These are phyloP conservation scores for Trichoderma endophyticum DNA, from an alignment of 2,329 filamentous ascomycete species.

Conservation along the genomic window DNA sequence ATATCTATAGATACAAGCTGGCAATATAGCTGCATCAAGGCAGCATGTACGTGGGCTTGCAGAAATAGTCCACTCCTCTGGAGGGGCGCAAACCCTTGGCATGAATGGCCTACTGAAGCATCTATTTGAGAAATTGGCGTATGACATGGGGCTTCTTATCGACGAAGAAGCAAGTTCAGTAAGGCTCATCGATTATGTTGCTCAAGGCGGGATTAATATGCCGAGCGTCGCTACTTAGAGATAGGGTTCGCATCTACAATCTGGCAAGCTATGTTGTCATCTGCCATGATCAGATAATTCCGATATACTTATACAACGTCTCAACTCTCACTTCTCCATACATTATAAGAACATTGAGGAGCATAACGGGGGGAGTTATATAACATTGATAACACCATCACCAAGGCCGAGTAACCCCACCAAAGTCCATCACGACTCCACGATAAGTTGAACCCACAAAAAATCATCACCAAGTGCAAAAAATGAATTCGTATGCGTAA, in stretches of 20 bases:
- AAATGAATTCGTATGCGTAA: conserved; percentile 24
- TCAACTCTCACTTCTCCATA: neutral
- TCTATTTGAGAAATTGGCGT: neutral
- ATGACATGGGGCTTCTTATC: neutral
- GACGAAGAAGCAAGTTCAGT: neutral
- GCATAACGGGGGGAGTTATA: neutral
- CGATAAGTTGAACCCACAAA: neutral
- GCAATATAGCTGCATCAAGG: neutral
- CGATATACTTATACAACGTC: neutral
- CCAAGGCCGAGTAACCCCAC: neutral
- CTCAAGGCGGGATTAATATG: neutral
- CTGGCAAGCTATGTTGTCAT: neutral
- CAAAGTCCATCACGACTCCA: neutral
- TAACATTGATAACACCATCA: neutral
- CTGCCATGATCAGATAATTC: neutral
- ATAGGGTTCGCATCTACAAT: neutral
- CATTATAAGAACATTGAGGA: neutral
- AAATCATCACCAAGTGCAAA: neutral
- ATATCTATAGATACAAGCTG: neutral
- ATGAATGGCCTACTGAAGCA: neutral
- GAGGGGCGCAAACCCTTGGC: neutral
- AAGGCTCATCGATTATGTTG: neutral
- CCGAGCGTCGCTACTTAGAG: neutral
- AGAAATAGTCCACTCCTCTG: neutral
- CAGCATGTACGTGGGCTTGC: conserved; percentile 3